Conservation (phyloP, 176 grass and related monocot genomes). For the Carex scoparia region DNA sequence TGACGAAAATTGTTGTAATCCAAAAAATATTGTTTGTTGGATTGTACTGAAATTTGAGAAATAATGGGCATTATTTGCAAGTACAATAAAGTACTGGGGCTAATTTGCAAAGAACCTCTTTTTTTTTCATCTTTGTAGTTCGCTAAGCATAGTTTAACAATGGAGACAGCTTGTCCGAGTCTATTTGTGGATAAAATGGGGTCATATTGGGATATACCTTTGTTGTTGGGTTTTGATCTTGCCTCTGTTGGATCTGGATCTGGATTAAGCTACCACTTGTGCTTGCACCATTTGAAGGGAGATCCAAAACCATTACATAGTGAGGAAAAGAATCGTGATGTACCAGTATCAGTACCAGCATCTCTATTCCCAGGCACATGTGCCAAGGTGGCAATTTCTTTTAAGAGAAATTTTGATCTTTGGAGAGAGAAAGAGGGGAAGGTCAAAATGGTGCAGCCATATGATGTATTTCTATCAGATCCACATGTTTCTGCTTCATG, state of each 20-base stretch:
- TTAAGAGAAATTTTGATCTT: slow-evolving; percentile 61
- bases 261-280: slow-evolving; percentile 84
- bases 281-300: slow-evolving; percentile 73
- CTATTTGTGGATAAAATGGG: slow-evolving; percentile 83
- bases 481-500: slow-evolving; percentile 70
- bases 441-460: slow-evolving; percentile 82
- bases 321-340: slow-evolving; percentile 36
- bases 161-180: slow-evolving; percentile 71
- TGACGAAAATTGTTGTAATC: not conserved
- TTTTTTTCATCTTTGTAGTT: slow-evolving; percentile 48
- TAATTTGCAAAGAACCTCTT: slow-evolving; percentile 12
- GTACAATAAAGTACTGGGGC: not conserved
- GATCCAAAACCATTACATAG: slow-evolving; percentile 62
- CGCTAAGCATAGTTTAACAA: slow-evolving; percentile 56
- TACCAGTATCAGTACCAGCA: slow-evolving; percentile 27
- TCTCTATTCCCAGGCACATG: slow-evolving; percentile 69
- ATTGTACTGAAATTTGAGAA: slow-evolving; percentile 14
- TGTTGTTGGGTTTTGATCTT: slow-evolving; percentile 76
- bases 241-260: slow-evolving; percentile 62
- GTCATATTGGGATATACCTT: slow-evolving; percentile 78
- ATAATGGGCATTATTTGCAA: not conserved
- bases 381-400: slow-evolving; percentile 67
- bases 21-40: not conserved
- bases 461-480: slow-evolving; percentile 85
- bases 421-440: slow-evolving; percentile 91